phyloP scores from a whole-genome alignment of 1,139 yeast species.

The Nadsonia starkeyi-henricii region DNA sequence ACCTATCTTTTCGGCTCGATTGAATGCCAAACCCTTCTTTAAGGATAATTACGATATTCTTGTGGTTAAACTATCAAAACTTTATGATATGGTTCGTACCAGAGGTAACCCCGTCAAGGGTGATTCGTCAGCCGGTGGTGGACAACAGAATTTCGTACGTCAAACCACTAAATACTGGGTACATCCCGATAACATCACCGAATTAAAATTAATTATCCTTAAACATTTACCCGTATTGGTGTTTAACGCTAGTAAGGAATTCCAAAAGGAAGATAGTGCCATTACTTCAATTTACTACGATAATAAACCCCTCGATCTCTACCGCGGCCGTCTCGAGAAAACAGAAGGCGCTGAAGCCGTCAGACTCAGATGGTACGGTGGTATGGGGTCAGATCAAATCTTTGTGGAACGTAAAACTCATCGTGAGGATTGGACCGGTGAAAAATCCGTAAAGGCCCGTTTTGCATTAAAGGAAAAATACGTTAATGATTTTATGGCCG shows the following conservation, averaged over 20 bases:
- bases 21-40: constrained; percentile 87
- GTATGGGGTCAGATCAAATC: constrained; percentile 83
- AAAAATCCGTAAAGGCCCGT: constrained; percentile 93
- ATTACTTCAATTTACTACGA: constrained; percentile 94
- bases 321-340: constrained; percentile 86
- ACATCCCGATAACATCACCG: constrained; percentile 97
- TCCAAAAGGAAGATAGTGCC: constrained; percentile 86
- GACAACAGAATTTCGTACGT: constrained; percentile 93
- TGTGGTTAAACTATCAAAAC: constrained; percentile 76
- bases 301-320: constrained; percentile 74
- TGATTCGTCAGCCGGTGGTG: constrained; percentile 92
- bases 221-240: constrained; percentile 94
- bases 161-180: constrained; percentile 99
- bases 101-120: constrained; percentile 91
- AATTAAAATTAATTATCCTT: constrained; percentile 76
- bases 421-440: constrained; percentile 99
- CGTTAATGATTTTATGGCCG: constrained; percentile 69
- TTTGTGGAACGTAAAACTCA: constrained; percentile 96
- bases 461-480: constrained; percentile 84
- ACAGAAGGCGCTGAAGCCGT: constrained; percentile 99
- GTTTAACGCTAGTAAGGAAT: constrained; percentile 90
- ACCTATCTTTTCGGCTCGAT: constrained; percentile 85
- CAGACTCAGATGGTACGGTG: constrained; percentile 97
- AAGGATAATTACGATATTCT: constrained; percentile 85
- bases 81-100: constrained; percentile 86